These are phyloP conservation scores for Plasmopara viticola DNA, from an alignment of 352 stramenopile genomes.

Conservation along the genomic window DNA sequence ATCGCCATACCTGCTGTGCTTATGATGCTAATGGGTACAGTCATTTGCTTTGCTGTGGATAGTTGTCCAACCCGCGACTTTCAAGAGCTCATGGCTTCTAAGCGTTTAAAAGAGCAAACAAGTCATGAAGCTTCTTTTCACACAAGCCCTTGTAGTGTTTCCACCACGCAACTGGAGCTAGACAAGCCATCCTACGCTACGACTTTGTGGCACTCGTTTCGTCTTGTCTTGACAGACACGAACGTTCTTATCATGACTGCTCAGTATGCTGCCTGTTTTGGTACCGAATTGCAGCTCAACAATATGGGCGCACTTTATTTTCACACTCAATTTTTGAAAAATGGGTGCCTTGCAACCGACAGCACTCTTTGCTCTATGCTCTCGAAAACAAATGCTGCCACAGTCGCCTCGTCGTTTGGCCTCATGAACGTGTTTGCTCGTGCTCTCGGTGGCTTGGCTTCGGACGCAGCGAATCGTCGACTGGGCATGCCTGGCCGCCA, in stretches of 20 bases:
- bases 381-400: constrained; percentile 60
- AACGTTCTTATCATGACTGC: constrained; percentile 91
- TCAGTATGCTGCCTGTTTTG: constrained; percentile 92
- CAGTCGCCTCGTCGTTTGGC: constrained; percentile 89
- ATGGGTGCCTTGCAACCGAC: constrained; percentile 29
- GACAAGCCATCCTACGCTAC: constrained; percentile 15
- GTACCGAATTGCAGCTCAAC: constrained; percentile 94
- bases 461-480: constrained; percentile 75
- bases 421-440: constrained; percentile 93
- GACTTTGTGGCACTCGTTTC: constrained; percentile 33
- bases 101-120: constrained; percentile 46
- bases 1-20: constrained; percentile 86
- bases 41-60: constrained; percentile 75
- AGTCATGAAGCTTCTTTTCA: too few relatives aligned
- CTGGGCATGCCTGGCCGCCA: constrained; percentile 89
- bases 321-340: constrained; percentile 80
- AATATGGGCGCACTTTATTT: constrained; percentile 94
- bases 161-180: constrained; percentile 13
- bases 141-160: not conserved
- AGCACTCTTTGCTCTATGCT: constrained; percentile 33
- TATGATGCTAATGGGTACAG: constrained; percentile 69
- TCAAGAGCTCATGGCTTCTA: constrained; percentile 65
- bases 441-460: constrained; percentile 79
- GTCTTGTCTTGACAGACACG: constrained; percentile 63
- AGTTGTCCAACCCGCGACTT: constrained; percentile 91